Conservation (phyloP, 2,329 filamentous ascomycete genomes). For the Berkeleyomyces rouxiae region DNA sequence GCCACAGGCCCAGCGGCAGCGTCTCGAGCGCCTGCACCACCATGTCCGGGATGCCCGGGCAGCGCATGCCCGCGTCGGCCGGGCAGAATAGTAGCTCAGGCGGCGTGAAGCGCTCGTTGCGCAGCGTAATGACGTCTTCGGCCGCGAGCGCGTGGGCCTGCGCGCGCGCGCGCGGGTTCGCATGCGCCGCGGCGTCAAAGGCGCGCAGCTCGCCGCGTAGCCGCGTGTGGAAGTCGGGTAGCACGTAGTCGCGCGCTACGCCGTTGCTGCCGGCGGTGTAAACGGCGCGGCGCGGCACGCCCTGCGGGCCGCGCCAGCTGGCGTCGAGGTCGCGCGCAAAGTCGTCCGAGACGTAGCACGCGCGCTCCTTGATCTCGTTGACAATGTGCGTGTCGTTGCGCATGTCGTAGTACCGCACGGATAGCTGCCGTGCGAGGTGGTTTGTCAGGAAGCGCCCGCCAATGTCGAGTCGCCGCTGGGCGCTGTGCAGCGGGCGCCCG, state of each 20-base stretch:
- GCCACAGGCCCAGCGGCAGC: slow-evolving; percentile 69
- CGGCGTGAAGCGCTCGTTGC: slow-evolving; percentile 81
- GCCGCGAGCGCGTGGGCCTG: slow-evolving; percentile 27
- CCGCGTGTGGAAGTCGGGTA: slow-evolving; percentile 57
- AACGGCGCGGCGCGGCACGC: slow-evolving; percentile 31
- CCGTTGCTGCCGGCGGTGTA: slow-evolving; percentile 33
- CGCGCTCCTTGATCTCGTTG: slow-evolving; percentile 87
- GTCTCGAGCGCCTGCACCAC: slow-evolving; percentile 60
- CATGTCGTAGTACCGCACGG: slow-evolving; percentile 86
- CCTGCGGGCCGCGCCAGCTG: slow-evolving; percentile 63
- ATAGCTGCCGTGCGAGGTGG: slow-evolving; percentile 76
- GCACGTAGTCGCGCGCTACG: slow-evolving; percentile 76
- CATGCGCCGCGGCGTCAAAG: slow-evolving; percentile 52
- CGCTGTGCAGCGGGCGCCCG: slow-evolving; percentile 63
- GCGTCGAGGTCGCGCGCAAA: slow-evolving; percentile 65
- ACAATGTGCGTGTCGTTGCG: slow-evolving; percentile 85
- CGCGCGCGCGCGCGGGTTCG: slow-evolving; percentile 24
- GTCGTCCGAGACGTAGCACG: slow-evolving; percentile 66
- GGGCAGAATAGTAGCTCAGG: slow-evolving; percentile 85
- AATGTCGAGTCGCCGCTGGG: slow-evolving; percentile 70
- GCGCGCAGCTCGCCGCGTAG: slow-evolving; percentile 54
- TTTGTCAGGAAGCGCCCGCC: slow-evolving; percentile 91
- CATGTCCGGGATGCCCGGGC: slow-evolving; percentile 68
- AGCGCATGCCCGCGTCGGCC: slow-evolving; percentile 65
- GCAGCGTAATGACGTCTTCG: slow-evolving; percentile 72